These are phyloP conservation scores for Discostella stelligera DNA, from an alignment of 352 stramenopile genomes.

Conservation along the genomic window DNA sequence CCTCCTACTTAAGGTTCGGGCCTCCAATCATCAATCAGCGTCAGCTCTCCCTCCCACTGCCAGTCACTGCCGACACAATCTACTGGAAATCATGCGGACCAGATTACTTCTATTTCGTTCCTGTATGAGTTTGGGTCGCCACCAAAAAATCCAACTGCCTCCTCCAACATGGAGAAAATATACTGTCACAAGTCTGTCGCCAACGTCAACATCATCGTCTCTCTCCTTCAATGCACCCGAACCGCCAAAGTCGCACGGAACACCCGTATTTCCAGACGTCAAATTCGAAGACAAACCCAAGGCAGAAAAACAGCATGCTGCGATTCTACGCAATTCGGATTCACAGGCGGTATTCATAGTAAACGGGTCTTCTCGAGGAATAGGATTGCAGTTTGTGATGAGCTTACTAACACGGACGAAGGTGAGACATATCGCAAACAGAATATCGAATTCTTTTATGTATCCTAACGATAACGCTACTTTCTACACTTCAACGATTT, in stretches of 20 bases:
- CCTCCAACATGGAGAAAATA: background rate
- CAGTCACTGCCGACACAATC: background rate
- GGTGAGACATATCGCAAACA: background rate
- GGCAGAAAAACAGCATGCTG: background rate
- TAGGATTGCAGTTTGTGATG: conserved; percentile 48
- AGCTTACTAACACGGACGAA: conserved; percentile 32
- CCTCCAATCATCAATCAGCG: background rate
- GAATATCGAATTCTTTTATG: background rate
- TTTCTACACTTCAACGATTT: background rate
- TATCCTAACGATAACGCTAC: background rate
- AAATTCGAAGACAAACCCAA: conserved; percentile 26
- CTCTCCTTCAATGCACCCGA: conserved; percentile 56
- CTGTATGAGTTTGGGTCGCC: conserved; percentile 5
- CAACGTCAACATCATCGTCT: conserved; percentile 5
- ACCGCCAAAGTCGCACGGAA: conserved; percentile 54
- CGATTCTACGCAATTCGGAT: conserved; percentile 39
- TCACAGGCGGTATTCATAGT: conserved; percentile 49
- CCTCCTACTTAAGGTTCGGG: no score
- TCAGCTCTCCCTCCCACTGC: background rate
- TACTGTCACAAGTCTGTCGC: background rate
- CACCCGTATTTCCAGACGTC: conserved; percentile 61
- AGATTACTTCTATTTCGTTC: conserved; percentile 5
- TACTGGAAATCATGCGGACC: background rate
- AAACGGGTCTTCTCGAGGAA: conserved; percentile 45
- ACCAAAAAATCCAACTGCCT: background rate